A percentile compares a stretch with the other conserved stretches of the same genome.
These are phyloP conservation scores for Torrubiella hemipterigena DNA, from an alignment of 2,329 filamentous ascomycete species.

Conservation along the genomic window DNA sequence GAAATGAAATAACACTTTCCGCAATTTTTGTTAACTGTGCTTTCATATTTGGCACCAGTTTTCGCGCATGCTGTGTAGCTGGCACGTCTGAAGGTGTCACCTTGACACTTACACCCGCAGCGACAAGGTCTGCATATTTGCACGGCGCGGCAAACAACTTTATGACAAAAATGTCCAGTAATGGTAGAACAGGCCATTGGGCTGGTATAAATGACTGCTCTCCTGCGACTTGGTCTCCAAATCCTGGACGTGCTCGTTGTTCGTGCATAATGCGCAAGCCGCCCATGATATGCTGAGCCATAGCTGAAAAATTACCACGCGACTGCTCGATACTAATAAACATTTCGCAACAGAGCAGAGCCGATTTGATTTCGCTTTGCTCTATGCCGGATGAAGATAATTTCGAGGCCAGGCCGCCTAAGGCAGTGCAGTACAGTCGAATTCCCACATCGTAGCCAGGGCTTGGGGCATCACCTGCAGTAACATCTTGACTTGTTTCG, in stretches of 20 bases:
- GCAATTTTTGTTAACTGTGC: slow-evolving; percentile 20
- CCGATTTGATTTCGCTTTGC: slow-evolving; percentile 18
- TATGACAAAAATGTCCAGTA: slow-evolving; percentile 28
- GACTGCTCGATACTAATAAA: slow-evolving; percentile 35
- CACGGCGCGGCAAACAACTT: slow-evolving; percentile 29
- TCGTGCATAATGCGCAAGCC: slow-evolving; percentile 32
- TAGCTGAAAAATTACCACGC: slow-evolving; percentile 23
- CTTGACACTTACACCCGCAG: slow-evolving; percentile 7
- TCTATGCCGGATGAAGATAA: slow-evolving; percentile 19
- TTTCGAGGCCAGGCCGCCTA: slow-evolving; percentile 25
- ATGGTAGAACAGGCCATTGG: slow-evolving; percentile 19
- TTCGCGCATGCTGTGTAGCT: slow-evolving; percentile 13
- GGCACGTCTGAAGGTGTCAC: slow-evolving; percentile 8
- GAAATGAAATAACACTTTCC: slow-evolving; percentile 18
- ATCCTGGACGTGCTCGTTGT: slow-evolving; percentile 21
- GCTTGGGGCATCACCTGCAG: slow-evolving; percentile 15
- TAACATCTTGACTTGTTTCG: slow-evolving; percentile 17
- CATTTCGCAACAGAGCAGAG: slow-evolving; percentile 32
- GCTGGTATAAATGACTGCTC: slow-evolving; percentile 19
- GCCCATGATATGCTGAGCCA: slow-evolving; percentile 28
- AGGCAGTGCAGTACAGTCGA: slow-evolving; percentile 27
- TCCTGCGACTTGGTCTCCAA: slow-evolving; percentile 13
- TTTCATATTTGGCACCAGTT: slow-evolving; percentile 23
- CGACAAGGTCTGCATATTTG: slow-evolving; percentile 19
- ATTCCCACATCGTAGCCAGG: slow-evolving; percentile 23